Evolutionary conservation across 2,329 filamentous ascomycete species (phyloP), one percentile per base, ranked within the genome.

Genomic region (Aureobasidium sp.): DNA sequence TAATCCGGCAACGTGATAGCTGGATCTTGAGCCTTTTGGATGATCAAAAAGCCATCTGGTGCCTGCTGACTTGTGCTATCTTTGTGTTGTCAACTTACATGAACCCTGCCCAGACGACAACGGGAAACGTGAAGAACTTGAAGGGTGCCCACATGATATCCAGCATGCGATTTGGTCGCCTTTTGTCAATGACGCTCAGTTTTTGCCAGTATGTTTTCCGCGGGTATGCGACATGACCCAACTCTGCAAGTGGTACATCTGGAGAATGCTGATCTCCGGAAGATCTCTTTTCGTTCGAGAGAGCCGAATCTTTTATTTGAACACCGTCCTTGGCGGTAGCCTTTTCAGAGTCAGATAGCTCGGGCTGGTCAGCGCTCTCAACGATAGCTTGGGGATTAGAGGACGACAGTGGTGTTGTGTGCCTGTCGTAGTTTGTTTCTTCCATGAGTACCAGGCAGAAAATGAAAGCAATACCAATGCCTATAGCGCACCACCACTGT

Each of bases 381-480:
- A 53, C 8, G 13, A 48, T 47, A 46, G 48, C 32, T 20, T 46
- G 36, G 4, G 48, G 27, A 29, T 48, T 53, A 17, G 48, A 20
- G 1, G 10, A 50, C 17, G 48, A 29, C 39, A 29, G 37, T 6
- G 26, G 26, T 26, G 36, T 29, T 17, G 44, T 26, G 15, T 3
- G 37, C 17, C 64, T 47, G 46, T 66, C 64, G 62, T 79, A 84
- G 68, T 82, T 85, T 5, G 83, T 84, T 69, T 86, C 83, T 70
- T 86, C 84, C 75, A 84, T 79, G 69, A 81, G 78, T 67, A 86
- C 80, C 71, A 84, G 84, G 2, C 81, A 71, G 64, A 83, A 76
- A 26, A 85, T 66, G 41, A 81, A 79, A 17, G 72, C 75, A 1
- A 79, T 70, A 1, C 72, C 81, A 3, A 73, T 69, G 65, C 85